Percentiles rank a stretch among this genome's conserved stretches.
These are phyloP conservation scores for Apostasia ramifera DNA, from an alignment of 106 monocot species.

Conservation along the genomic window DNA sequence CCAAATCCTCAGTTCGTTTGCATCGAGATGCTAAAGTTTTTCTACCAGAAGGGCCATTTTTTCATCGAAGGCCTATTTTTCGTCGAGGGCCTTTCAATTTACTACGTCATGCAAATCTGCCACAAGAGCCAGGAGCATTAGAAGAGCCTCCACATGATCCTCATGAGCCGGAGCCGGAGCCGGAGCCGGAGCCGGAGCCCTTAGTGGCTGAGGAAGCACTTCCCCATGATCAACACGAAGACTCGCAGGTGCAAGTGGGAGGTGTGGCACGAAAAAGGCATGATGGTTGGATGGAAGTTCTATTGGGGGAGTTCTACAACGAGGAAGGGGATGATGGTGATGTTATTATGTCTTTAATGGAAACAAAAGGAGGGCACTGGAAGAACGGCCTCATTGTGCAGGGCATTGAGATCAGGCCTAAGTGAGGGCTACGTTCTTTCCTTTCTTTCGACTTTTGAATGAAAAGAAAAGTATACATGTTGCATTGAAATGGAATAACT, in stretches of 20 bases:
- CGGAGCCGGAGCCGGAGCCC: too few relatives aligned
- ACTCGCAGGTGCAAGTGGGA: neutral
- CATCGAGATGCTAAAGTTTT: neutral
- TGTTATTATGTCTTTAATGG: slow-evolving; percentile 29
- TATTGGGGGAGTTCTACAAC: slow-evolving; percentile 46
- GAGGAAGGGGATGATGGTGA: slow-evolving; percentile 33
- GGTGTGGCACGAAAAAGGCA: slow-evolving; percentile 8
- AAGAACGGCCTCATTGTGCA: slow-evolving; percentile 49
- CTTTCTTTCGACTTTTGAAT: too few relatives aligned
- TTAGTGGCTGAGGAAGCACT: neutral
- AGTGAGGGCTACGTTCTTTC: neutral
- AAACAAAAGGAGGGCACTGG: slow-evolving; percentile 18
- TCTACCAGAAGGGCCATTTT: neutral
- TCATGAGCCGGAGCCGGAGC: neutral
- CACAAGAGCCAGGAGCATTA: neutral
- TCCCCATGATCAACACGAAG: neutral
- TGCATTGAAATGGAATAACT: too few relatives aligned
- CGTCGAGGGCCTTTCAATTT: neutral
- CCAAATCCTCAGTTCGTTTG: slow-evolving; percentile 1
- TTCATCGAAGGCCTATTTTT: neutral
- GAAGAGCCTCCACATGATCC: neutral
- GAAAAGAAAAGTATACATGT: too few relatives aligned
- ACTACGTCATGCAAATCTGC: neutral
- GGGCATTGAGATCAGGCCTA: slow-evolving; percentile 54
- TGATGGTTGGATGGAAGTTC: slow-evolving; percentile 53